Evolutionary conservation across 148 eudicot genomes (phyloP).

Genomic region (Spergularia marina): DNA sequence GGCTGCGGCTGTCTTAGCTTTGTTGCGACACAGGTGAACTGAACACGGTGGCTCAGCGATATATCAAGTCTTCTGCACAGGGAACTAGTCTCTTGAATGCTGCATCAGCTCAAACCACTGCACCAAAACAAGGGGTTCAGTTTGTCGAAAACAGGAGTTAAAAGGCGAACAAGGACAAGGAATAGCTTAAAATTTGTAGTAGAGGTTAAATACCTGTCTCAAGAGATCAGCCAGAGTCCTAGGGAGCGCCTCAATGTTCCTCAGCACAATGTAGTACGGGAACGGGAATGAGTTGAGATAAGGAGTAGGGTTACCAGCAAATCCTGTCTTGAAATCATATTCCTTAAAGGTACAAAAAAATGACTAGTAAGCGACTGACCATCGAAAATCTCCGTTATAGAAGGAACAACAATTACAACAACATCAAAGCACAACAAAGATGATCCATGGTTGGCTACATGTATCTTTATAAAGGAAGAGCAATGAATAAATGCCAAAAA

Average conservation of each 20-base stretch:
- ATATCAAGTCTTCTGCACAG: too few relatives aligned
- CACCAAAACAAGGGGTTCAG: slow-evolving; percentile 12
- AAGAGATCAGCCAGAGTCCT: slow-evolving; percentile 88
- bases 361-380: not conserved
- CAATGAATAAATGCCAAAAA: too few relatives aligned
- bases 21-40: not conserved
- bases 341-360: slow-evolving; percentile 14
- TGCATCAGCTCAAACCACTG: slow-evolving; percentile 99
- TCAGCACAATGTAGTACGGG: slow-evolving; percentile 83
- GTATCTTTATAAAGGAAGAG: too few relatives aligned
- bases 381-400: not conserved
- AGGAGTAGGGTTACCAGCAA: slow-evolving; percentile 14
- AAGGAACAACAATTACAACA: too few relatives aligned
- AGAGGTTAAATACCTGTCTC: slow-evolving; percentile 61
- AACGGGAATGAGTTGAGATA: slow-evolving; percentile 89
- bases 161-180: not conserved
- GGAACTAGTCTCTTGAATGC: slow-evolving; percentile 45
- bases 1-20: too few relatives aligned
- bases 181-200: not conserved
- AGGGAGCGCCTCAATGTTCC: slow-evolving; percentile 86
- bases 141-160: not conserved
- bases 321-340: slow-evolving; percentile 22
- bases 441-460: too few relatives aligned
- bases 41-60: not conserved
- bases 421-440: too few relatives aligned